These are phyloP conservation scores for Colletotrichum sidae DNA, from an alignment of 2,329 filamentous ascomycete genomes.

Conservation along the genomic window DNA sequence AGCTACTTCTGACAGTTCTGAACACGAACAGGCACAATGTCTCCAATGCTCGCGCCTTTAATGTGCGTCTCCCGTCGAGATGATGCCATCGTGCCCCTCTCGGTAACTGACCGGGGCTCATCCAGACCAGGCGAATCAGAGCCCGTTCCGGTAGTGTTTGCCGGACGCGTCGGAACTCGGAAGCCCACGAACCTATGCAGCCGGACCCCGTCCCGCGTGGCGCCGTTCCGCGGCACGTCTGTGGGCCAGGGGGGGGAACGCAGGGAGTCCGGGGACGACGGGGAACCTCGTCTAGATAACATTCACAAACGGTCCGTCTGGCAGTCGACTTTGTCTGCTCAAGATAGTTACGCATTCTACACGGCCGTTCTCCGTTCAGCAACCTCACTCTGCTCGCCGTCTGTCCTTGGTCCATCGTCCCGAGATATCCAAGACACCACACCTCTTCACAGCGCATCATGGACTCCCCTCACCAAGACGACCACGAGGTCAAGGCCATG, in stretches of 20 bases:
- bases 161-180: slow-evolving; percentile 31
- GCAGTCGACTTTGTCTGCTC: slow-evolving; percentile 2
- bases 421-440: not conserved
- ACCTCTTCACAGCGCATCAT: not conserved
- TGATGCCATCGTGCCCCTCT: slow-evolving; percentile 3
- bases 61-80: slow-evolving; percentile 4
- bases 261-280: slow-evolving; percentile 19
- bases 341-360: not conserved
- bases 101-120: not conserved
- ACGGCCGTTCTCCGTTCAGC: no score
- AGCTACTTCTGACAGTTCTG: not conserved
- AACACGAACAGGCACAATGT: not conserved
- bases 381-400: not conserved
- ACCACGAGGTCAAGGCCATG: slow-evolving; percentile 43
- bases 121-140: slow-evolving; percentile 1
- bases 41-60: slow-evolving; percentile 6
- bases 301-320: slow-evolving; percentile 3
- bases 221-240: slow-evolving; percentile 9
- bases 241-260: not conserved
- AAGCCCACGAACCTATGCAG: not conserved
- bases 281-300: slow-evolving; percentile 21
- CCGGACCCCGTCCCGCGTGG: slow-evolving; percentile 13
- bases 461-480: slow-evolving; percentile 24
- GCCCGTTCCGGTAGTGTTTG: not conserved
- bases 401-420: not conserved